Conservation (phyloP, 106 monocot species). For the Platanthera zijinensis region DNA sequence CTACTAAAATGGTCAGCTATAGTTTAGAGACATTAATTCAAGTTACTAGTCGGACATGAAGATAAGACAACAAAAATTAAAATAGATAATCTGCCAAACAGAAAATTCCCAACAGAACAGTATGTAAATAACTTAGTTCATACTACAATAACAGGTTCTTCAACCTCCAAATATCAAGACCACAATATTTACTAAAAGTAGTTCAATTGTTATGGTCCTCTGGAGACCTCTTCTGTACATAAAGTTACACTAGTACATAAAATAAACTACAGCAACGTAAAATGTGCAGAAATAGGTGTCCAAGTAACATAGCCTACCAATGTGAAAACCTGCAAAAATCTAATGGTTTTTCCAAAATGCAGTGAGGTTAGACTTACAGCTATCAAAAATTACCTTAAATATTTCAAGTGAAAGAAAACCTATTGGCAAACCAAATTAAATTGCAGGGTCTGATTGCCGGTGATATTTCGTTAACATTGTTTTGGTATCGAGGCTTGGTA, state of each 20-base stretch:
- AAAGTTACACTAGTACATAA: neutral
- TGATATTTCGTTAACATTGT: too few relatives aligned
- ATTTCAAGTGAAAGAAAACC: neutral
- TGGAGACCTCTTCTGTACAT: neutral
- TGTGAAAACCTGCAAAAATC: neutral
- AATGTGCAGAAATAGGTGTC: neutral
- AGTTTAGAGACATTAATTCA: neutral
- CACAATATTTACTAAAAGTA: neutral
- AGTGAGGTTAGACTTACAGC: neutral
- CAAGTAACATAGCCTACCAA: neutral
- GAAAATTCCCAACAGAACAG: neutral
- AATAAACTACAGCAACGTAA: neutral
- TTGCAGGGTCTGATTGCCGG: too few relatives aligned
- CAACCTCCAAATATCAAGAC: neutral
- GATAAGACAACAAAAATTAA: neutral
- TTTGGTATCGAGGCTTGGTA: too few relatives aligned
- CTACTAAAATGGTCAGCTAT: neutral
- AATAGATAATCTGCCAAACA: neutral
- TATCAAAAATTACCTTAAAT: neutral
- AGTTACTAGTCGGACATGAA: neutral
- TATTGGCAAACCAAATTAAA: neutral
- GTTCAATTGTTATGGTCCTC: neutral
- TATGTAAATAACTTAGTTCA: neutral
- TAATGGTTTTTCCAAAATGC: neutral
- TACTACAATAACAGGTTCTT: neutral